Base-by-base conservation (phyloP, 306 rosid genomes). In the Lathyrus oleraceus region DNA sequence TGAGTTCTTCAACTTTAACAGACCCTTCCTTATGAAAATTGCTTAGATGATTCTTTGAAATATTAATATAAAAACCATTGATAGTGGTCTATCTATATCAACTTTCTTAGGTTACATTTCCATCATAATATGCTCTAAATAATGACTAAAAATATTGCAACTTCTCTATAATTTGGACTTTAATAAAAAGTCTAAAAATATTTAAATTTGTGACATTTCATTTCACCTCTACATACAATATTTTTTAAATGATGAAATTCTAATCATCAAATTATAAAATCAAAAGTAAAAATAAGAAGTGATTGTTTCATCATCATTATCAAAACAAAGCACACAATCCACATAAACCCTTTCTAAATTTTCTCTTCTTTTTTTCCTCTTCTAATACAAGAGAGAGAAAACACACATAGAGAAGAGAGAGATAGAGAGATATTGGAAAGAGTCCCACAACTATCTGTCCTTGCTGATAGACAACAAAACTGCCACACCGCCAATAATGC, bases 401-500 rank as follows among this genome's bases (percentile, higher is more conserved):
- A 5, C 15, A n/a, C 20, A 75, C 42, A 10, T 60, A 61, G 14
- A 12, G 10, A 76, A 56, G 5, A 48, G 54, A 16, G 4, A 16
- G 20, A n/a, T 17, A 58, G 58, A 67, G 71, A 58, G 45, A 51
- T 62, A 71, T 23, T 58, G 71, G 56, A 14, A 76, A 72, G 82
- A 81, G 85, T 87, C 97, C 96, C 97, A 85, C 98, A 87, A 78
- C 91, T 63, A 75, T 81, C 79, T 88, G 91, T 87, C 87, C 66
- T 72, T 80, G 88, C 86, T 85, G 89, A 77, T 30, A 81, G 96
- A 90, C 96, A 88, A 90, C 96, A 88, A 90, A 86, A 79, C 91
- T 90, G 91, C 87, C 87, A 82, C 87, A 82, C 87, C 82, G 81
- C 90, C 97, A 94, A 94, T 94, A 94, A 90, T 87, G 96, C 86